phyloP scores from a whole-genome alignment of 2,329 filamentous ascomycete species.

The Escovopsis sp. region DNA sequence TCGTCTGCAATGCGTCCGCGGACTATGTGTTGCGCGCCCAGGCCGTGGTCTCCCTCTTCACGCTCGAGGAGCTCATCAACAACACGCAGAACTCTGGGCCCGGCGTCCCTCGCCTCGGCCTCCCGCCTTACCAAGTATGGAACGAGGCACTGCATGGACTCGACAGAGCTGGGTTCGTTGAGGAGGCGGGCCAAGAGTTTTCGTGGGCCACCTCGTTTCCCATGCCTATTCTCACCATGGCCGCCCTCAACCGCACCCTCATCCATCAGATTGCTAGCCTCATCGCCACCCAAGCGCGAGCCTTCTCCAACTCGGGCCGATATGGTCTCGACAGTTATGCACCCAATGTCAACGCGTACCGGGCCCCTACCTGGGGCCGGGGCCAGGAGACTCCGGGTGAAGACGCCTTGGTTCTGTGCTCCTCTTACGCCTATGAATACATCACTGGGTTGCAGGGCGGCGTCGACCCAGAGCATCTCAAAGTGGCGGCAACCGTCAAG shows the following conservation, averaged over 20 bases:
- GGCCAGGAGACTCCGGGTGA: conserved; percentile 46
- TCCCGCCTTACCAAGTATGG: conserved; percentile 47
- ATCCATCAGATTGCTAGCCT: conserved; percentile 18
- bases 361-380: conserved; percentile 46
- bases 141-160: conserved; percentile 48
- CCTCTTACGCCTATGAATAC: conserved; percentile 29
- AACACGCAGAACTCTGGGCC: conserved; percentile 18
- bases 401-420: conserved; percentile 24
- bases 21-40: conserved; percentile 13
- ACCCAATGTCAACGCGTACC: conserved; percentile 51
- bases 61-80: conserved; percentile 18
- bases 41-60: conserved; percentile 18
- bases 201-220: conserved; percentile 50
- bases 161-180: conserved; percentile 21
- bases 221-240: conserved; percentile 41
- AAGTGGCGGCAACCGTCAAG: conserved; percentile 41
- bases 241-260: conserved; percentile 25
- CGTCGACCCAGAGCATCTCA: conserved; percentile 7
- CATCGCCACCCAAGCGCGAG: conserved; percentile 44
- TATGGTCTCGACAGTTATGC: conserved; percentile 46
- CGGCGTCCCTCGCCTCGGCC: conserved; percentile 39
- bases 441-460: conserved; percentile 29
- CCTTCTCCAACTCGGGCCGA: conserved; percentile 45
- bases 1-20: conserved; percentile 16
- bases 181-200: conserved; percentile 18